Conservation (phyloP, 2,329 filamentous ascomycete species). For the Mycosphaerella sp. region DNA sequence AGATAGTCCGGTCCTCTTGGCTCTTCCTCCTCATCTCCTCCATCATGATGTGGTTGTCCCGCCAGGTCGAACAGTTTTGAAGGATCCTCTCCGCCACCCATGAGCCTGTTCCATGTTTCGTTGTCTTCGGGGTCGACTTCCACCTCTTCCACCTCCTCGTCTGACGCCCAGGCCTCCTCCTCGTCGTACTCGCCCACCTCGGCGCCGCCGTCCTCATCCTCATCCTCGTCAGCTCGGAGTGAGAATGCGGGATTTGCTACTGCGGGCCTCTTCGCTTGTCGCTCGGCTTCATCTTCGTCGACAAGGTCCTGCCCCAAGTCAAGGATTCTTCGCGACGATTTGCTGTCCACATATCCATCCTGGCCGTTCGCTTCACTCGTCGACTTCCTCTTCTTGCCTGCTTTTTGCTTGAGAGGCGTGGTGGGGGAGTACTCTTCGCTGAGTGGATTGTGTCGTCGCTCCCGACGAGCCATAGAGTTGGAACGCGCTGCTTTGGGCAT, state of each 20-base stretch:
- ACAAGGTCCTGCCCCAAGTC: slow-evolving; percentile 82
- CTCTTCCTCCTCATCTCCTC: slow-evolving; percentile 28
- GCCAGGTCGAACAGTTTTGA: slow-evolving; percentile 60
- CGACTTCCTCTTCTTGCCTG: slow-evolving; percentile 57
- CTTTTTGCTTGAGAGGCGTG: slow-evolving; percentile 64
- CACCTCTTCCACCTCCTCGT: slow-evolving; percentile 55
- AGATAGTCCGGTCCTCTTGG: slow-evolving; percentile 55
- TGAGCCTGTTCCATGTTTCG: slow-evolving; percentile 82
- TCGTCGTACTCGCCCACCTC: slow-evolving; percentile 46
- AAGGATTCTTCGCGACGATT: slow-evolving; percentile 80
- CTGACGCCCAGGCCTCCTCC: slow-evolving; percentile 67
- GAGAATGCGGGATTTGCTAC: slow-evolving; percentile 61
- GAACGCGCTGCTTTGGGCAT: slow-evolving; percentile 69
- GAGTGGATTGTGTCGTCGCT: slow-evolving; percentile 79
- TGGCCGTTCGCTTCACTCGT: slow-evolving; percentile 48
- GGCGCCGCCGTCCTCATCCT: slow-evolving; percentile 46
- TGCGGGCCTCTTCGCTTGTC: slow-evolving; percentile 37
- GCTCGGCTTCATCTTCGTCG: slow-evolving; percentile 65
- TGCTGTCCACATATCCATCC: slow-evolving; percentile 75
- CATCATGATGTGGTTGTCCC: slow-evolving; percentile 44
- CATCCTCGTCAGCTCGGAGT: slow-evolving; percentile 59
- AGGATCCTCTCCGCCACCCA: slow-evolving; percentile 64
- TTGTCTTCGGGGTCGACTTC: slow-evolving; percentile 86
- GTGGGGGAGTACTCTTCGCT: slow-evolving; percentile 76
- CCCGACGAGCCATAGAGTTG: slow-evolving; percentile 47